Evolutionary conservation across 2,329 filamentous ascomycete species (phyloP), one percentile per base, ranked within the genome.

Genomic region (Emmonsiellopsis sp.): DNA sequence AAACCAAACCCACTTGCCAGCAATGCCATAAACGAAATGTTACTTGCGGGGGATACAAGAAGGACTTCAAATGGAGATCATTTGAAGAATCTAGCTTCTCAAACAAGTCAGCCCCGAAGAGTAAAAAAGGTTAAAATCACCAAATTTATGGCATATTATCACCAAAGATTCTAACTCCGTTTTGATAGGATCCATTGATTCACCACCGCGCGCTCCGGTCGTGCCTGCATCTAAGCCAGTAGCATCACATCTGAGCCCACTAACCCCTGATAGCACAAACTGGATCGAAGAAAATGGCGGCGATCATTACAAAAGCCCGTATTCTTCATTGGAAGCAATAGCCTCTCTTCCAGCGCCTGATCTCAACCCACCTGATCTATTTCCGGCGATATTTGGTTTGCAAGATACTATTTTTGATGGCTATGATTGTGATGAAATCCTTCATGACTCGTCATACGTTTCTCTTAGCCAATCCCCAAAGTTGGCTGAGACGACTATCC

Each of bases 21-120:
- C 83, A 87, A 70, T 87, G 84, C 64, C 74, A 80, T 45, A 80
- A 80, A 60, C 76, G 84, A 51, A 82, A 79, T 57, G 83, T 87
- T 20, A 66, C 73, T 3, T 88, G 85, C 64, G 84, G 84, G 55
- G 85, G 85, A 37, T 88, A 87, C 70, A 85, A 82, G 67, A 88
- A 86, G 66, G 82, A 86, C 66, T 87, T 86, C 71, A 87, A 87
- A 74, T 88, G 85, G 85, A 76, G 83, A 51, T 78, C 83, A 0
- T 86, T 86, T 60, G 83, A 84, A 62, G 83, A 87, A 59, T 76
- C 79, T 46, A 82, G 72, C 52, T 75, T 83, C 57, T 69, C 63
- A 9, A 61, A 64, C 34, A 73, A 68, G 40, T 57, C 66, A 26
- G 57, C 60, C 31, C 53, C 61, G 11, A 79, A 76, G 60, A 57